phyloP scores from a whole-genome alignment of 192 early-diverging fungal species.

The Entrophospora sp. region DNA sequence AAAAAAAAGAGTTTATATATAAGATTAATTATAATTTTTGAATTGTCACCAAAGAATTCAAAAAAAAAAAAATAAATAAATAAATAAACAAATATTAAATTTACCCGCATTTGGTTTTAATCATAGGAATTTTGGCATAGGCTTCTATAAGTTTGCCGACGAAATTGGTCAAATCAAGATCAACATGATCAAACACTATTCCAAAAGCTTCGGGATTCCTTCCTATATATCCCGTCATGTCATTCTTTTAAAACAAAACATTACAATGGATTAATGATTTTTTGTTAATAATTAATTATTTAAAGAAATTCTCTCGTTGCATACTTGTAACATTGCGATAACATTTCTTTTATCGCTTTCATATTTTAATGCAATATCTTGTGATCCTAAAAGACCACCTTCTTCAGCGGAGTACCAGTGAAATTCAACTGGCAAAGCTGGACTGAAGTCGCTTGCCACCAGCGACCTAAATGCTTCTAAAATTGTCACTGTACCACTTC shows the following conservation, averaged over 20 bases:
- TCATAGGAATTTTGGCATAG: slow-evolving; percentile 62
- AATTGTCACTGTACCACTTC: slow-evolving; percentile 84
- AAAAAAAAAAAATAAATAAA: too few relatives aligned
- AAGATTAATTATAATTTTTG: too few relatives aligned
- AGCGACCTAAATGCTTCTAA: slow-evolving; percentile 78
- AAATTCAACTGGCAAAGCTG: slow-evolving; percentile 81
- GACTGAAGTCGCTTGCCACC: slow-evolving; percentile 56
- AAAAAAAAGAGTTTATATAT: too few relatives aligned
- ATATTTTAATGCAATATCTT: slow-evolving; percentile 71
- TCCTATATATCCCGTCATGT: slow-evolving; percentile 88
- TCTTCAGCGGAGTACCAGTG: slow-evolving; percentile 94
- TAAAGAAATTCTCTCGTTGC: too few relatives aligned
- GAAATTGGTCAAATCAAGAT: slow-evolving; percentile 44
- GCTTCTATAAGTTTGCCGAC: slow-evolving; percentile 45
- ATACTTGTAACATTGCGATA: slow-evolving; percentile 69
- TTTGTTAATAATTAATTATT: too few relatives aligned
- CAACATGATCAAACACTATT: slow-evolving; percentile 75
- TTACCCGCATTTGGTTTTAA: slow-evolving; percentile 80
- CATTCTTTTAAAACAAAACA: slow-evolving; percentile 42
- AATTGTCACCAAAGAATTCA: too few relatives aligned
- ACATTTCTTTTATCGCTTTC: slow-evolving; percentile 47
- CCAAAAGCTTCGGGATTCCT: slow-evolving; percentile 60
- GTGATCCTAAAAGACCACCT: slow-evolving; percentile 81
- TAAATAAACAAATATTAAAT: too few relatives aligned
- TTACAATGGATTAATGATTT: too few relatives aligned